These are phyloP conservation scores for Sugiyamaella lignohabitans DNA, from an alignment of 805 yeast species.

Conservation along the genomic window DNA sequence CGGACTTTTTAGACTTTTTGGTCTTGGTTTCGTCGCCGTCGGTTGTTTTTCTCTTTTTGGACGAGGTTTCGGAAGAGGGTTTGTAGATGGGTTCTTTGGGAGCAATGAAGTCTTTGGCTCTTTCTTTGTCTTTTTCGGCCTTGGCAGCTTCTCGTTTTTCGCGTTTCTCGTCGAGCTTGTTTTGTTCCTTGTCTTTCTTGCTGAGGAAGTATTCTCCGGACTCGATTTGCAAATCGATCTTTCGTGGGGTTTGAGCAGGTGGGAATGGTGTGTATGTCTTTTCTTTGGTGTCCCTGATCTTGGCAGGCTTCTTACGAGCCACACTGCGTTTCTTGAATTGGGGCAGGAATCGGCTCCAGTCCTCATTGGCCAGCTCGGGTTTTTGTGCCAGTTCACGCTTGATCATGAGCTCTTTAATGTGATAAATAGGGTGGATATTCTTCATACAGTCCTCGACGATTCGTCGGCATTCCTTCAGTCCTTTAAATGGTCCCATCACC, in stretches of 20 bases:
- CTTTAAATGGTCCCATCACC: conserved; percentile 94
- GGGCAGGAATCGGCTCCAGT: conserved; percentile 95
- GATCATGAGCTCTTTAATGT: conserved; percentile 95
- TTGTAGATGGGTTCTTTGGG: conserved; percentile 68
- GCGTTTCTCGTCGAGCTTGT: conserved; percentile 66
- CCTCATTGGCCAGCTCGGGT: conserved; percentile 92
- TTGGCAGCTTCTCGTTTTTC: conserved; percentile 70
- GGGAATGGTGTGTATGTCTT: conserved; percentile 98
- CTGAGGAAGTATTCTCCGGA: conserved; percentile 97
- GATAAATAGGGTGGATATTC: conserved; percentile 95
- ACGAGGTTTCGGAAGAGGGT: conserved; percentile 26
- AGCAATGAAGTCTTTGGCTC: conserved; percentile 74
- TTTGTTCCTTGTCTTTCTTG: conserved; percentile 70
- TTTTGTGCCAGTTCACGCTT: conserved; percentile 90
- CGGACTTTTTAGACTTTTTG: conserved; percentile 25
- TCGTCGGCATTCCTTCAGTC: conserved; percentile 84
- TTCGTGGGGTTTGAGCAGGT: conserved; percentile 93
- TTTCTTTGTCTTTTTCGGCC: conserved; percentile 57
- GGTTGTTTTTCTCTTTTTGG: conserved; percentile 26
- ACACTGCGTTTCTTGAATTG: conserved; percentile 95
- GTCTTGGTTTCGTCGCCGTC: conserved; percentile 28
- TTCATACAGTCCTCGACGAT: conserved; percentile 97
- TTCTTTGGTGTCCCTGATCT: conserved; percentile 58
- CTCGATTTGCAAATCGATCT: conserved; percentile 94
- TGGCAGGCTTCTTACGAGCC: conserved; percentile 82